Base-by-base conservation (phyloP, 1,139 yeast species). In the Yamadazyma songkhlaensis region DNA sequence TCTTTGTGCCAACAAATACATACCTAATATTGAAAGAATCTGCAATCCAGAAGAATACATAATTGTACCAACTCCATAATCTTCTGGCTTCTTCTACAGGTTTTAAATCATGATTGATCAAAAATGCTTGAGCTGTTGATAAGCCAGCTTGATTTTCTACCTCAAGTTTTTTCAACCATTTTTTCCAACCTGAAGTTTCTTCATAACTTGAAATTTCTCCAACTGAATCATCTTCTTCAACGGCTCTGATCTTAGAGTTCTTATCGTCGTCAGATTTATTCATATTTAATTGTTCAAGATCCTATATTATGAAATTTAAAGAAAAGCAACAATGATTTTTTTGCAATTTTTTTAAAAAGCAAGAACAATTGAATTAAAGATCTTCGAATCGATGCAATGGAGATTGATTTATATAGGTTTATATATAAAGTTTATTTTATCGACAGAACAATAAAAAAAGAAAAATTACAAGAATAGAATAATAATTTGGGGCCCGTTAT, bases 1-100 rank as follows among this genome's bases (percentile, higher is more conserved):
- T 17, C 20, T 17, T 4, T 6, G 20, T 17, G 20, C n/a, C n/a
- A n/a, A 17, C 4, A 17, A 17, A 17, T 17, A 36, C 39, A 36
- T 36, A 36, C 39, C 39, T 27, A 51, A 88, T 81, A 58, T 87
- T 87, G 64, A 88, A 84, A 20, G 94, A 79, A 55, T 86, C 96
- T 1, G 95, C 89, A 40, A 86, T 61, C 96, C 96, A 87, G 51
- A 85, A 85, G 44, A 77, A 81, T 8, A 82, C 81, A 55, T 66
- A 87, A 54, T 85, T 84, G 58, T 71, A 81, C 94, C 95, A 85
- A 23, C 77, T 67, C 96, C 96, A 87, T 20, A 74, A 72, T 55
- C 95, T 70, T 55, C 87, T 69, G 6, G 67, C 65, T 11, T 65
- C 74, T 50, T 83, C 87, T 2, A 87, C 90, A 0, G 96, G 96